Conservation (phyloP, 768 basidiomycete species). For the Rhodotorula taiwanensis region DNA sequence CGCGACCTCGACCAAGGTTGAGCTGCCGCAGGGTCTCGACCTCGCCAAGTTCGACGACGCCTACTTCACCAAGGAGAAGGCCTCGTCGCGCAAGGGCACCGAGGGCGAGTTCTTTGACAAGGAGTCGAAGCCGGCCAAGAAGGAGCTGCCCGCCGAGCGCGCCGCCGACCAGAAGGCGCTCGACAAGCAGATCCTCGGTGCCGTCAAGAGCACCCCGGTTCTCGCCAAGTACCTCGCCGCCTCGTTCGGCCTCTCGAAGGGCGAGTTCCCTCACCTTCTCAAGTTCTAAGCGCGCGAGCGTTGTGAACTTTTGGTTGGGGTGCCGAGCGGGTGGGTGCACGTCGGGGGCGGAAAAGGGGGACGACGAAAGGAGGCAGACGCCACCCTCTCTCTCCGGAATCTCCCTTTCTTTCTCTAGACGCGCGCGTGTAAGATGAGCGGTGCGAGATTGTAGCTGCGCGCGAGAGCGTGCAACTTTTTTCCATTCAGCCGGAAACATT, state of each 20-base stretch:
- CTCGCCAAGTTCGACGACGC: constrained; percentile 79
- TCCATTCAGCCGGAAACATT: no score
- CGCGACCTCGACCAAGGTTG: constrained; percentile 90
- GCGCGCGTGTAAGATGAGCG: no score
- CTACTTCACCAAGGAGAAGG: constrained; percentile 77
- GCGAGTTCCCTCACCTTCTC: constrained; percentile 92
- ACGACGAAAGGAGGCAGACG: no score
- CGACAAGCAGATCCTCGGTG: constrained; percentile 69
- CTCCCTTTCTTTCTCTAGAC: no score
- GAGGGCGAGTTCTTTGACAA: constrained; percentile 97
- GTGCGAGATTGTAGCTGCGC: no score
- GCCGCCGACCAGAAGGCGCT: constrained; percentile 68
- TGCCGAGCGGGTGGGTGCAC: no score
- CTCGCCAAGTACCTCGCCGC: constrained; percentile 88
- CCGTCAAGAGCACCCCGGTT: constrained; percentile 74
- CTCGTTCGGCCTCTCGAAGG: constrained; percentile 89
- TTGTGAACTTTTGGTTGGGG: no score
- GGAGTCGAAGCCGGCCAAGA: constrained; percentile 54
- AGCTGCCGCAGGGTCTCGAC: constrained; percentile 63
- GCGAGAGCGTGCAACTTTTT: no score
- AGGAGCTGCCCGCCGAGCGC: constrained; percentile 63
- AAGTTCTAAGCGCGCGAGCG: constrained; percentile 64
- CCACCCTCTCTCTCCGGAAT: no score
- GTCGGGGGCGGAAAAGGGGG: no score
- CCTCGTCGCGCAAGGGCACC: constrained; percentile 66